Conservation (phyloP, 805 yeast genomes). For the Kuraishia molischiana region DNA sequence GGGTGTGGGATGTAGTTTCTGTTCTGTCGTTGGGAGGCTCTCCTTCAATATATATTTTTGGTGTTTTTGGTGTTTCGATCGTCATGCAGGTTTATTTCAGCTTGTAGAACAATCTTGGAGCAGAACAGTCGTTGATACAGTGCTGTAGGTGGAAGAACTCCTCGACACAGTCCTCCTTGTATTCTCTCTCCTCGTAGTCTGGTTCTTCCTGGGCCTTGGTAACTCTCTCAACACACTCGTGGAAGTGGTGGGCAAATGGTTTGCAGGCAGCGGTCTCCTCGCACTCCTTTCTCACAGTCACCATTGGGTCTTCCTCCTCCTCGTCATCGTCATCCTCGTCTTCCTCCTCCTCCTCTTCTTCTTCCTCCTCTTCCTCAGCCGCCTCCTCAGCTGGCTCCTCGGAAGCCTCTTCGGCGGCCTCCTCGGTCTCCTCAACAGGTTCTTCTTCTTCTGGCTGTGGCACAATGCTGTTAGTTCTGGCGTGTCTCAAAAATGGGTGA, state of each 20-base stretch:
- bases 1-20: no score
- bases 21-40: no score
- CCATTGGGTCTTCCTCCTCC: slow-evolving; percentile 57
- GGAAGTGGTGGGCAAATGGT: slow-evolving; percentile 76
- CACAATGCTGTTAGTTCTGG: slow-evolving; percentile 3
- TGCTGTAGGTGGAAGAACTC: slow-evolving; percentile 97
- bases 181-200: slow-evolving; percentile 65
- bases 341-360: slow-evolving; percentile 27
- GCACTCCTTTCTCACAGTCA: slow-evolving; percentile 60
- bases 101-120: slow-evolving; percentile 81
- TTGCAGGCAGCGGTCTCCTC: slow-evolving; percentile 56
- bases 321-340: slow-evolving; percentile 40
- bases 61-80: not conserved
- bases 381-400: slow-evolving; percentile 63
- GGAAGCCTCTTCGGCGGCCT: slow-evolving; percentile 50
- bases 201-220: slow-evolving; percentile 78
- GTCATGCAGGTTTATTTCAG: slow-evolving; percentile 47
- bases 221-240: slow-evolving; percentile 94
- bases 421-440: slow-evolving; percentile 10
- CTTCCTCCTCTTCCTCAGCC: slow-evolving; percentile 27
- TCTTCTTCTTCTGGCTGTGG: slow-evolving; percentile 20
- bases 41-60: no score
- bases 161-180: slow-evolving; percentile 97
- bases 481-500: not conserved
- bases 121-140: slow-evolving; percentile 84